Percentiles rank a stretch among this genome's conserved stretches.
These are phyloP conservation scores for Ambrosia trifida DNA, from an alignment of 129 eudicot genomes.

Conservation along the genomic window DNA sequence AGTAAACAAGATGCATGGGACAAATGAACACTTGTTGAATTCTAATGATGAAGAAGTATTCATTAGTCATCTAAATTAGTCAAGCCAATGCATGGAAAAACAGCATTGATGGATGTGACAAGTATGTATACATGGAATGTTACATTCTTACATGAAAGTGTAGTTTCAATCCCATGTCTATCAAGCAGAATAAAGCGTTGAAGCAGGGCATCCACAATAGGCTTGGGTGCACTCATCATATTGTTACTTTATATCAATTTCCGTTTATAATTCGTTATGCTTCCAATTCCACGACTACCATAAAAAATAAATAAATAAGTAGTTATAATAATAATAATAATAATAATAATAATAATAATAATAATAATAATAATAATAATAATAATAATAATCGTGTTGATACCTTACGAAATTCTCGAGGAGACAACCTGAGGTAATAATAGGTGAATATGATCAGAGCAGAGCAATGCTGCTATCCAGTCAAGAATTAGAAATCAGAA, in stretches of 20 bases:
- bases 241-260: background rate
- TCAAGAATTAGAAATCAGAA: background rate
- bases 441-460: too few species aligned
- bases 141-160: conserved; percentile 65
- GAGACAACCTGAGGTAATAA: too few species aligned
- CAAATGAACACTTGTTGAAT: too few species aligned
- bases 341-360: too few species aligned
- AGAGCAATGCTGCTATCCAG: background rate
- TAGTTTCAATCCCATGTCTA: conserved; percentile 84
- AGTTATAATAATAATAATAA: too few species aligned
- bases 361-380: too few species aligned
- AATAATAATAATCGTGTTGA: background rate
- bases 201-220: conserved; percentile 86
- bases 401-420: too few species aligned
- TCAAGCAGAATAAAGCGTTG: conserved; percentile 93
- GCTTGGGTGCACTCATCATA: conserved; percentile 71
- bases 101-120: too few species aligned
- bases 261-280: background rate
- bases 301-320: too few species aligned
- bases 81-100: background rate
- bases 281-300: background rate
- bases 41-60: too few species aligned
- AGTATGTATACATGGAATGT: background rate
- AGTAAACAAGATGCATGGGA: conserved; percentile 13
- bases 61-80: background rate